phyloP scores from a whole-genome alignment of 192 early-diverging fungal genomes.

The Coemansia sp. region DNA sequence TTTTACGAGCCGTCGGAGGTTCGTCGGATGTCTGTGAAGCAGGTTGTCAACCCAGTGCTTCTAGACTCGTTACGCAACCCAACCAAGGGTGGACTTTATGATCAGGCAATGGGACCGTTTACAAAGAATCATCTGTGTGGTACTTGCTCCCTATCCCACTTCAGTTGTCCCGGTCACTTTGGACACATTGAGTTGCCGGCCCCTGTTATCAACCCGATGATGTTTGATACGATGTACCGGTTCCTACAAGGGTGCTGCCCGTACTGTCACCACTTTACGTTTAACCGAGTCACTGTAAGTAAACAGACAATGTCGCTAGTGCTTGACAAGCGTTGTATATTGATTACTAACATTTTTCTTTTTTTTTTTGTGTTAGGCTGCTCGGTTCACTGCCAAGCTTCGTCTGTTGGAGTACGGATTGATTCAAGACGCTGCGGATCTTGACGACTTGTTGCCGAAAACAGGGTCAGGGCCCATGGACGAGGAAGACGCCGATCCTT shows the following conservation, averaged over 20 bases:
- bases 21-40: constrained; percentile 91
- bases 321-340: neutral
- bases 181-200: constrained; percentile 93
- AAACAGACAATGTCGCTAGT: too few relatives aligned
- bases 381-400: constrained; percentile 75
- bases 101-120: constrained; percentile 92
- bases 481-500: constrained; percentile 30
- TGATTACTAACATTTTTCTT: neutral
- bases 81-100: constrained; percentile 89
- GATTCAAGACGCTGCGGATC: constrained; percentile 78
- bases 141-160: constrained; percentile 83
- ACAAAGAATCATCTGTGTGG: constrained; percentile 78
- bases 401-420: constrained; percentile 85
- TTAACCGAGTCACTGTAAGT: constrained; percentile 52
- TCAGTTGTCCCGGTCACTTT: constrained; percentile 93
- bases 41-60: constrained; percentile 85
- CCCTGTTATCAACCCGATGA: constrained; percentile 92
- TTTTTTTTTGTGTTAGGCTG: constrained; percentile 27
- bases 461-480: constrained; percentile 57
- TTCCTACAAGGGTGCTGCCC: constrained; percentile 85
- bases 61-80: constrained; percentile 93
- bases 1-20: constrained; percentile 90
- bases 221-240: constrained; percentile 90
- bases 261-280: constrained; percentile 86
- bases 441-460: constrained; percentile 68